A percentile compares a stretch with the other conserved stretches of the same genome.
Conservation (phyloP, 2,329 filamentous ascomycete species). For the Pseudocercospora fuligena region DNA sequence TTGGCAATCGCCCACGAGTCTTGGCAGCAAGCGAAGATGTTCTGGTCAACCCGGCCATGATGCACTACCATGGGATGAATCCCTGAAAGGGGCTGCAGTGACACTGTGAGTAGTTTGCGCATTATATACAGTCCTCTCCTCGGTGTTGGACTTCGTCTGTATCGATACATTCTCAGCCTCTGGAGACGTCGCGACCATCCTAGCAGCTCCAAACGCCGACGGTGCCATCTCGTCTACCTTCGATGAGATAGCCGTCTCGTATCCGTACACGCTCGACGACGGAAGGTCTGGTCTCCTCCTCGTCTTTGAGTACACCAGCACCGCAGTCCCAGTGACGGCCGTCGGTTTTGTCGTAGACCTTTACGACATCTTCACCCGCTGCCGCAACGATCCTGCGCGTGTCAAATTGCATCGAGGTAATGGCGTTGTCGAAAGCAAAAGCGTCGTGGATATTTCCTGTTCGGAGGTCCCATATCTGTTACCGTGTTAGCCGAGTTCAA, state of each 20-base stretch:
- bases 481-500: conserved; percentile 33
- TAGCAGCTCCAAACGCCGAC: conserved; percentile 89
- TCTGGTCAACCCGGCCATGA: no score
- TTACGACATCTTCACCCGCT: conserved; percentile 89
- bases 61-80: no score
- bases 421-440: conserved; percentile 88
- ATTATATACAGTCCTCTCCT: not conserved
- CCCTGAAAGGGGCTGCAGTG: not conserved
- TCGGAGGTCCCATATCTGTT: conserved; percentile 95
- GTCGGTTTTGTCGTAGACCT: conserved; percentile 97
- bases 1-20: no score
- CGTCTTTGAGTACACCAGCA: conserved; percentile 73
- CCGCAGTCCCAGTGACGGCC: conserved; percentile 97
- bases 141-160: conserved; percentile 13
- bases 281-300: conserved; percentile 52
- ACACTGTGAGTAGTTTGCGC: not conserved
- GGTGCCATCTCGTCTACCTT: conserved; percentile 84
- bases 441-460: conserved; percentile 95
- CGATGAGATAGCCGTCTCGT: conserved; percentile 90
- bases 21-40: no score
- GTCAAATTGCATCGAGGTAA: conserved; percentile 98
- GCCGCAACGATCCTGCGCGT: conserved; percentile 84
- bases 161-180: conserved; percentile 12
- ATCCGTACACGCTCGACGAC: conserved; percentile 83
- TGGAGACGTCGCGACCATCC: not conserved